A percentile compares a stretch with the other conserved stretches of the same genome.
phyloP scores from a whole-genome alignment of 306 rosid genomes.

The Vigna nakashimae region DNA sequence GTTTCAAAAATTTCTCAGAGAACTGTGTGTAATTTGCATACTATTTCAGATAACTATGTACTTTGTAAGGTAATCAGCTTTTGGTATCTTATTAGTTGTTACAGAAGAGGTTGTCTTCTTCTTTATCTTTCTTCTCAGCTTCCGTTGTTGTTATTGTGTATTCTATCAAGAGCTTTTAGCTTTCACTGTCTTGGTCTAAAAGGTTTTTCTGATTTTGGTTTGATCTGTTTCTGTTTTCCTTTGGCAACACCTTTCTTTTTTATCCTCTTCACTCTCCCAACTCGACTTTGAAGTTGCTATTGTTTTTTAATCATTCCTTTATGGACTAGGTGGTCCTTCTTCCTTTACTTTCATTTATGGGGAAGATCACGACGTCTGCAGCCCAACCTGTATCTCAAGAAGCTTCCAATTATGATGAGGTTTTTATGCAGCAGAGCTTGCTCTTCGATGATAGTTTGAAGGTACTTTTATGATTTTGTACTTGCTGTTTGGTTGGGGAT shows the following conservation, averaged over 20 bases:
- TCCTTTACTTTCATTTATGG: conserved; percentile 54
- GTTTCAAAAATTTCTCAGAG: conserved; percentile 56
- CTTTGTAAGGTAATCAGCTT: conserved; percentile 55
- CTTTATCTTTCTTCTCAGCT: conserved; percentile 44
- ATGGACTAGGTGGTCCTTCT: conserved; percentile 47
- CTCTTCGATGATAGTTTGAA: conserved; percentile 91
- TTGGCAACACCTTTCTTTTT: conserved; percentile 29
- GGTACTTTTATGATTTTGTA: conserved; percentile 52
- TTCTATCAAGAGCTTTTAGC: conserved; percentile 46
- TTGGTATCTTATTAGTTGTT: conserved; percentile 54
- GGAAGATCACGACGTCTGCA: conserved; percentile 68
- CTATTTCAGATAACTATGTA: conserved; percentile 42
- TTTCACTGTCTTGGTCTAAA: conserved; percentile 37
- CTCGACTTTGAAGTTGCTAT: conserved; percentile 36
- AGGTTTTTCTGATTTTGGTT: conserved; percentile 39
- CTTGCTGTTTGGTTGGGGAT: conserved; percentile 1
- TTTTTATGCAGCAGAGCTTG: conserved; percentile 94
- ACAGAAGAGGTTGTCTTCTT: conserved; percentile 52
- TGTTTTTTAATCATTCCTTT: not conserved
- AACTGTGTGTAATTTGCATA: conserved; percentile 43
- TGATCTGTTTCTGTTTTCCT: conserved; percentile 40
- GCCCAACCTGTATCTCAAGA: conserved; percentile 58
- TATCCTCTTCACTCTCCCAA: conserved; percentile 26
- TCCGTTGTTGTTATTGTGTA: conserved; percentile 34
- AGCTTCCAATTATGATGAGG: conserved; percentile 89